Conservation (phyloP, 2,329 filamentous ascomycete genomes). For the Aureobasidium uvarum region DNA sequence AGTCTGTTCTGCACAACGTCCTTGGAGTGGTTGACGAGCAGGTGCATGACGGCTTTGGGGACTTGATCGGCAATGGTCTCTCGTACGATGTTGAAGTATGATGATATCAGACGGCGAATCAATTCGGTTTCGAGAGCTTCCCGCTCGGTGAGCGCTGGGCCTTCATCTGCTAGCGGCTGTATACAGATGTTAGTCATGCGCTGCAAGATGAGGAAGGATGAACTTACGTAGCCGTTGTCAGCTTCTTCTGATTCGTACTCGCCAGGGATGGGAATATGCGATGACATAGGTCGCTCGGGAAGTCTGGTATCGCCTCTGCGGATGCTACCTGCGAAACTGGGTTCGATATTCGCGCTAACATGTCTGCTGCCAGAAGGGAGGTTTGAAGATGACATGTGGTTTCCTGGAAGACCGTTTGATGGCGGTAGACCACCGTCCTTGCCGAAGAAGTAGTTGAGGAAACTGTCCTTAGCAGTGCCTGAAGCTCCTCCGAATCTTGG, state of each 20-base stretch:
- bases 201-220: neutral
- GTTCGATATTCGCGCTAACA: slow-evolving; percentile 74
- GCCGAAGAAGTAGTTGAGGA: slow-evolving; percentile 98
- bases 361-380: slow-evolving; percentile 57
- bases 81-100: slow-evolving; percentile 98
- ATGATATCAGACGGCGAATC: slow-evolving; percentile 92
- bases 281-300: slow-evolving; percentile 40
- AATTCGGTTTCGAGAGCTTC: slow-evolving; percentile 97
- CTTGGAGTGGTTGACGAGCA: slow-evolving; percentile 97
- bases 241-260: slow-evolving; percentile 42
- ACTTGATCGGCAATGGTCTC: slow-evolving; percentile 99
- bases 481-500: slow-evolving; percentile 57
- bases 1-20: slow-evolving; percentile 96
- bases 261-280: slow-evolving; percentile 32
- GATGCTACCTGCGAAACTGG: slow-evolving; percentile 79
- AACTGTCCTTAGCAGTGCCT: slow-evolving; percentile 77
- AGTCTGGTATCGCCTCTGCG: slow-evolving; percentile 64
- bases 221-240: slow-evolving; percentile 60
- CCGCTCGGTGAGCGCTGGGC: slow-evolving; percentile 88
- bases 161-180: slow-evolving; percentile 51
- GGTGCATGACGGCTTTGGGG: slow-evolving; percentile 97
- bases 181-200: slow-evolving; percentile 38
- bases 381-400: slow-evolving; percentile 32
- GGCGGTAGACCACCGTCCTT: slow-evolving; percentile 70
- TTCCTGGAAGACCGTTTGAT: slow-evolving; percentile 7